Evolutionary conservation across 139 green algal genomes (phyloP).

Genomic region (Diplosphaera chodatii): DNA sequence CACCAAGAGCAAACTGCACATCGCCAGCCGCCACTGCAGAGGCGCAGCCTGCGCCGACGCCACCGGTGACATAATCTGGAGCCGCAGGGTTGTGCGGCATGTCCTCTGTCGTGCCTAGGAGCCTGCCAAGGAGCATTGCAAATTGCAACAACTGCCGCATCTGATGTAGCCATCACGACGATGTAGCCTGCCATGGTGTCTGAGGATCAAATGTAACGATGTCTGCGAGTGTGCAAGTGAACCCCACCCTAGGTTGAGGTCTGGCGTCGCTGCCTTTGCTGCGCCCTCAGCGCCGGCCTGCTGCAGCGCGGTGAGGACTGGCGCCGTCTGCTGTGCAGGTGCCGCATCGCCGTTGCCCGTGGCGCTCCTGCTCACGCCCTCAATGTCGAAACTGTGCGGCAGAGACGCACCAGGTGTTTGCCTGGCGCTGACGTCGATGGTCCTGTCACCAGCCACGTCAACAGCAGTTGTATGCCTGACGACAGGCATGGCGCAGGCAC

Average conservation of each 20-base stretch:
- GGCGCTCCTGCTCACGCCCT: background rate
- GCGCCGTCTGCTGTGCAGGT: background rate
- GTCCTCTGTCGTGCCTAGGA: background rate
- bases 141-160: too few species aligned
- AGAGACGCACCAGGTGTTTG: background rate
- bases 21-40: conserved; percentile 4
- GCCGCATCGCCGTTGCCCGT: background rate
- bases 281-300: background rate
- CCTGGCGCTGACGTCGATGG: too few species aligned
- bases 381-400: background rate
- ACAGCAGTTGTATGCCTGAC: too few species aligned
- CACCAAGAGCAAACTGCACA: conserved; percentile 3
- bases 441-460: too few species aligned
- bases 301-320: background rate
- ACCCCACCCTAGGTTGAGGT: background rate
- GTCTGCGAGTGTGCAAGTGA: too few species aligned
- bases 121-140: background rate
- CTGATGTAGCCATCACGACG: too few species aligned
- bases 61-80: background rate
- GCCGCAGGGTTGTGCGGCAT: conserved; percentile 1
- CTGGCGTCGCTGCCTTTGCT: background rate
- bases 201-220: too few species aligned
- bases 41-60: conserved; percentile 10
- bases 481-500: too few species aligned
- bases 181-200: too few species aligned